phyloP scores from a whole-genome alignment of 1,284 basidiomycete genomes.

The Fomitopsis betulina region DNA sequence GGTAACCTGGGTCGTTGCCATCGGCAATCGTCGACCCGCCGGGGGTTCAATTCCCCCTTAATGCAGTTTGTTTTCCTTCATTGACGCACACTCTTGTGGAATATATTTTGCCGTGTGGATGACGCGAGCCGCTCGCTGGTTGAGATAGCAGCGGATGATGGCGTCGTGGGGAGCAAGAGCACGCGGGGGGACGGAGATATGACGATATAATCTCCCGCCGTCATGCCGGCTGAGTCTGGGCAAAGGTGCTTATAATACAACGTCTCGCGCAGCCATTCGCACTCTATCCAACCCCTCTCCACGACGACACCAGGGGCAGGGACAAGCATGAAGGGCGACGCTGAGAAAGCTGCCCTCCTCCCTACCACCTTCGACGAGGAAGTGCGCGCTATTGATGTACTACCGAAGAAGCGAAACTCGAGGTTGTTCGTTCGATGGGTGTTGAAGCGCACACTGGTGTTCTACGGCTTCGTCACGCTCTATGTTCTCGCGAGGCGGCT shows the following conservation, averaged over 20 bases:
- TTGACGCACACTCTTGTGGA: too few species aligned
- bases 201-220: not conserved
- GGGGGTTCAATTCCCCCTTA: conserved; percentile 78
- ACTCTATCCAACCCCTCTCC: not conserved
- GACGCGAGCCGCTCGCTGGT: too few species aligned
- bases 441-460: not conserved
- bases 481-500: conserved; percentile 3
- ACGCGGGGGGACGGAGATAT: not conserved
- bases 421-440: not conserved
- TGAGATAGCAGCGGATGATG: too few species aligned
- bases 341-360: conserved; percentile 1
- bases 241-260: not conserved
- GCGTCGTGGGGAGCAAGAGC: too few species aligned
- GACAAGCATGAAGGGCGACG: conserved; percentile 4
- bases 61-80: too few species aligned
- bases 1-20: conserved; percentile 3
- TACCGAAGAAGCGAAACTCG: not conserved
- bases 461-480: not conserved
- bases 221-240: not conserved
- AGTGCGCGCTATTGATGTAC: not conserved
- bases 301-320: not conserved
- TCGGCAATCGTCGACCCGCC: conserved; percentile 55
- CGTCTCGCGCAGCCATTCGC: not conserved
- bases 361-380: not conserved
- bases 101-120: too few species aligned